Evolutionary conservation across 2,329 filamentous ascomycete genomes (phyloP).

Genomic region (Dactylellina leptospora): DNA sequence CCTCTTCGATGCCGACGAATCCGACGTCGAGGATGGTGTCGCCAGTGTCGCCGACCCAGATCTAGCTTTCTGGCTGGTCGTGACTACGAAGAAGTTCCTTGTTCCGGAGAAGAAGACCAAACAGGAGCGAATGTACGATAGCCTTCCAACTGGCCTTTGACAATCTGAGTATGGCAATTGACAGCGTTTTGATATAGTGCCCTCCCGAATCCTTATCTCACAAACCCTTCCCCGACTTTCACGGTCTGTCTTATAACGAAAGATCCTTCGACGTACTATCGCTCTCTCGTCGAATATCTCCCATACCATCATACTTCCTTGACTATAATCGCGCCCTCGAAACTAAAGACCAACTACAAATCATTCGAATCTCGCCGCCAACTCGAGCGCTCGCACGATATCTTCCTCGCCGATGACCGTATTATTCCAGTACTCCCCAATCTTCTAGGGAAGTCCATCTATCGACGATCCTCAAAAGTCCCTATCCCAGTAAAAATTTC

Average conservation of each 20-base stretch:
- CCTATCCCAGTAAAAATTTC: slow-evolving; percentile 82
- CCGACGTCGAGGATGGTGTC: slow-evolving; percentile 54
- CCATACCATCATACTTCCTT: slow-evolving; percentile 73
- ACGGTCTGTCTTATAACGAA: slow-evolving; percentile 57
- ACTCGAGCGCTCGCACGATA: slow-evolving; percentile 83
- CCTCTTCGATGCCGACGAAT: slow-evolving; percentile 48
- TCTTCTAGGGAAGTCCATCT: slow-evolving; percentile 89
- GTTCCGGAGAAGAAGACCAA: slow-evolving; percentile 46
- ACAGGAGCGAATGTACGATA: slow-evolving; percentile 44
- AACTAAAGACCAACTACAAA: slow-evolving; percentile 88
- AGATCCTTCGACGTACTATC: slow-evolving; percentile 83
- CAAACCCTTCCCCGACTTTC: slow-evolving; percentile 31
- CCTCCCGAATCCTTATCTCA: slow-evolving; percentile 49
- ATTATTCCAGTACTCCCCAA: slow-evolving; percentile 77
- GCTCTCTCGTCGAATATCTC: slow-evolving; percentile 84
- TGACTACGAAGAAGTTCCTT: slow-evolving; percentile 56
- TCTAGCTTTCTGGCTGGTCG: slow-evolving; percentile 55
- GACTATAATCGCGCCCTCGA: slow-evolving; percentile 80
- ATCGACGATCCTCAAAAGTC: slow-evolving; percentile 81
- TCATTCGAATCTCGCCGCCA: slow-evolving; percentile 87
- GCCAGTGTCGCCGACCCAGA: slow-evolving; percentile 52
- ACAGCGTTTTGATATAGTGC: slow-evolving; percentile 7
- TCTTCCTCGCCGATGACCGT: slow-evolving; percentile 92
- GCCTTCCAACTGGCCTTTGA: background rate
- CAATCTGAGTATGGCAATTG: background rate